Evolutionary conservation across 371 early-diverging fungal genomes (phyloP), one percentile per base, ranked within the genome.

Genomic region (Mucor irregularis): DNA sequence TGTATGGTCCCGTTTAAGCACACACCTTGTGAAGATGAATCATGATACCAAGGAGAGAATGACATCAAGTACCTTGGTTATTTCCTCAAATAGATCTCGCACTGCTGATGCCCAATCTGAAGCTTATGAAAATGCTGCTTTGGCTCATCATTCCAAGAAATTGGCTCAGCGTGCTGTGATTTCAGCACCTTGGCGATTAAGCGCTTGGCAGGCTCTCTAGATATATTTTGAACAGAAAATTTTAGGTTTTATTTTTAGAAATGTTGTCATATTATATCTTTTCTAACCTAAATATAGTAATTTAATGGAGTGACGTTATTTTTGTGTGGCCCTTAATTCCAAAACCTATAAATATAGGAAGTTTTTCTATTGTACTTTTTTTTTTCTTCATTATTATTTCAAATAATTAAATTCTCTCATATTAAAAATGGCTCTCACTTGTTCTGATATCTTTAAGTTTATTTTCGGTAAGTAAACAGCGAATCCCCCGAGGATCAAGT

Each of bases 171-270:
- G 77, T 4, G 75, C 82, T 5, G 68, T 79, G 7, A 59, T 78
- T 63, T 63, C 73, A 2, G 83, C 83, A 0, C 85, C 85, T 47
- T 82, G 82, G 83, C 66, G 76, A 19, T 26, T 58, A 17, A 56
- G 62, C 22, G 75, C 80, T 25, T 83, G 85, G 83, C 49, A 68
- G 49, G 52, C 56, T 9, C 47, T 72, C 7, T 42, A 39, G 11
- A 21, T 42, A 9, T 22, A 5, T 10, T 11, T 13, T 13, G 11
- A 24, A 33, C 30, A 30, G 26, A 31, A 29, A 29, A 42, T 9
- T 39, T 10, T 13, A n/a, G 9, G 24, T 38, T 25, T 49, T 14
- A 37, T 37, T 29, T 3, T 19, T 3, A 26, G 22, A 17, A 38
- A 40, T 40, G 39, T 51, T 51, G 38, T 50, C 50, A 40, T 51